These are phyloP conservation scores for Melastoma malabathricum DNA, from an alignment of 345 rosid genomes.

Conservation along the genomic window DNA sequence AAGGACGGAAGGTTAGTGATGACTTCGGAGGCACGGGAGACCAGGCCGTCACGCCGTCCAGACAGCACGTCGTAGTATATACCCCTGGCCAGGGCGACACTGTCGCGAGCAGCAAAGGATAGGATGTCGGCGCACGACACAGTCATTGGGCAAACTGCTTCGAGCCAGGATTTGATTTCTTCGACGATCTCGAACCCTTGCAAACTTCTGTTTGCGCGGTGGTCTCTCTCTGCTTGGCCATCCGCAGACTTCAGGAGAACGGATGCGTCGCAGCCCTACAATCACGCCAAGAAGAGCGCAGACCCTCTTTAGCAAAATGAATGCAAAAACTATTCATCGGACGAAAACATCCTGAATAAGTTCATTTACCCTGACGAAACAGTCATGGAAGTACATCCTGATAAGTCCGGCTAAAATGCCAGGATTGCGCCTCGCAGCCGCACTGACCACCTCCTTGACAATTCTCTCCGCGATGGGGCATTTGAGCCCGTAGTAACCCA, in stretches of 20 bases:
- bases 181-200: conserved; percentile 13
- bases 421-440: conserved; percentile 8
- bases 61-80: conserved; percentile 8
- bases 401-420: conserved; percentile 9
- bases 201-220: conserved; percentile 8
- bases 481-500: conserved; percentile 10
- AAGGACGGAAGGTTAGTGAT: conserved; percentile 8
- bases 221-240: conserved; percentile 10
- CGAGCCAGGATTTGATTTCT: conserved; percentile 6
- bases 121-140: conserved; percentile 5
- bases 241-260: conserved; percentile 11
- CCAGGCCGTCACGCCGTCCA: conserved; percentile 5
- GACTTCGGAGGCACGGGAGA: conserved; percentile 3
- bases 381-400: conserved; percentile 17
- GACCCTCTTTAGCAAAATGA: no score
- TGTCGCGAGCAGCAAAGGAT: conserved; percentile 10
- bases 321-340: no score
- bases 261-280: conserved; percentile 17
- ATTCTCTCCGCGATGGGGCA: conserved; percentile 12
- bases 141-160: background rate
- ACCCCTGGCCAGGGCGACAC: conserved; percentile 7
- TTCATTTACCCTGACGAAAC: conserved; percentile 14
- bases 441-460: conserved; percentile 7
- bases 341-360: no score
- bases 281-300: background rate